Base-by-base conservation (phyloP, 805 yeast species). In the Candida alai region DNA sequence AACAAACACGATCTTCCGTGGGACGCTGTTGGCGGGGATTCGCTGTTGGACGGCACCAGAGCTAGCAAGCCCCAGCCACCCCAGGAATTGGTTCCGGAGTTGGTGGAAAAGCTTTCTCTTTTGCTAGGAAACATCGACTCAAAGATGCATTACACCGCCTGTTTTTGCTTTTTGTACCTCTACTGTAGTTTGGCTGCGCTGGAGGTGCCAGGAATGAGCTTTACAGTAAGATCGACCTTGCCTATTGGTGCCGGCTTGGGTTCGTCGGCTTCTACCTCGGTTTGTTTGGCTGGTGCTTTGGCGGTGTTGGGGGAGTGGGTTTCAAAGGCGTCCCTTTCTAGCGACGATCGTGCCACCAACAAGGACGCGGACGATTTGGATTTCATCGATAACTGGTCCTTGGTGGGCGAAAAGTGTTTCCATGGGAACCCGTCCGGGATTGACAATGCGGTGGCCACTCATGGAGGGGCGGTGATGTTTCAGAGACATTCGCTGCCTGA, bases 231-330 rank as follows among this genome's bases (percentile, higher is more conserved):
- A 38, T 85, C 96, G 1, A 80, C 95, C 1, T 64, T 89, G 32
- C 98, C 98, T 1, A 82, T 90, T 31, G 97, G 98, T 24, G 97
- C 98, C 1, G 98, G 98, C 0, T 69, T 93, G 30, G 98, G 98
- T 0, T 85, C 96, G 1, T 84, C 95, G 28, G 97, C 97, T 0
- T 79, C 96, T 2, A 74, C 86, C 12, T 76, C 94, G 1, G 97
- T 93, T 3, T 80, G 93, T 50, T 54, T 93, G 23, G 74, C 95
- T 0, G 65, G 90, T 11, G 94, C 93, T 0, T 65, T 90, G 52
- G 62, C 80, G 3, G 59, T 75, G 21, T 52, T 81, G 15, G 84
- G 85, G 0, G 74, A 74, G 3, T 78, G 74, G 42, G 62, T 83
- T 12, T 32, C 44, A 3, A 45, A 49, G 2, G 74, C 82, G 3